Conservation (phyloP, 495 filamentous ascomycete species). For the Amniculicola lignicola region DNA sequence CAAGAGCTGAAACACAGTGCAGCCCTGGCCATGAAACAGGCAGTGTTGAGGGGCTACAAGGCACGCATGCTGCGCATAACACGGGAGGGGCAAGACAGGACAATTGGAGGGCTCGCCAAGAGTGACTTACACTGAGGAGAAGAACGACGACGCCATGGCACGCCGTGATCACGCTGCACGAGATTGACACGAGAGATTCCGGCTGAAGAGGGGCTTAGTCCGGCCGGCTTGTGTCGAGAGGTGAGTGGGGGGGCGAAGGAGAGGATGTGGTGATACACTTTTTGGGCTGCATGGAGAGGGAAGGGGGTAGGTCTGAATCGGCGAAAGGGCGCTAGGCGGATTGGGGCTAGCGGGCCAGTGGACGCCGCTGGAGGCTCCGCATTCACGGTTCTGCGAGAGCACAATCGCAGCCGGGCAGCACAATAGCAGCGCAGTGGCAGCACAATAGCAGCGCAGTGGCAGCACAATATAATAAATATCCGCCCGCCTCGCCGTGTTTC, state of each 20-base stretch:
- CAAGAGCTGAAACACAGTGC: conserved; percentile 29
- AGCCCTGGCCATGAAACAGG: conserved; percentile 25
- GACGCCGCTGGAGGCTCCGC: too few species aligned
- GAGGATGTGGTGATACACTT: conserved; percentile 11
- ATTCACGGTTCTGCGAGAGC: too few species aligned
- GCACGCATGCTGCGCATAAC: conserved; percentile 32
- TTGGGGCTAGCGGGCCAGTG: too few species aligned
- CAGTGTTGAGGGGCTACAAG: conserved; percentile 23
- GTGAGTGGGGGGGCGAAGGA: conserved; percentile 7
- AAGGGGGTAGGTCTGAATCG: too few species aligned
- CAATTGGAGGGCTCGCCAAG: conserved; percentile 23
- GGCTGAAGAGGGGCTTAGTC: background rate
- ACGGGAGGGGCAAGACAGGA: conserved; percentile 2
- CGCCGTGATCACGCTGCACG: too few species aligned
- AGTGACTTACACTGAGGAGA: conserved; percentile 39
- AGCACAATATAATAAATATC: too few species aligned
- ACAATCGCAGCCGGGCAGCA: too few species aligned
- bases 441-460: too few species aligned
- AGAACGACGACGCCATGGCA: conserved; percentile 38
- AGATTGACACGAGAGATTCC: too few species aligned
- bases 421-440: too few species aligned
- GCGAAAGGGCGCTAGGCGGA: too few species aligned
- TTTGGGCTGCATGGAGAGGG: conserved; percentile 22
- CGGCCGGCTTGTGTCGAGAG: background rate
- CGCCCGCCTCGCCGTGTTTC: too few species aligned